Evolutionary conservation across 169 alveolate genomes (phyloP).

Genomic region (Toxoplasma gondii): DNA sequence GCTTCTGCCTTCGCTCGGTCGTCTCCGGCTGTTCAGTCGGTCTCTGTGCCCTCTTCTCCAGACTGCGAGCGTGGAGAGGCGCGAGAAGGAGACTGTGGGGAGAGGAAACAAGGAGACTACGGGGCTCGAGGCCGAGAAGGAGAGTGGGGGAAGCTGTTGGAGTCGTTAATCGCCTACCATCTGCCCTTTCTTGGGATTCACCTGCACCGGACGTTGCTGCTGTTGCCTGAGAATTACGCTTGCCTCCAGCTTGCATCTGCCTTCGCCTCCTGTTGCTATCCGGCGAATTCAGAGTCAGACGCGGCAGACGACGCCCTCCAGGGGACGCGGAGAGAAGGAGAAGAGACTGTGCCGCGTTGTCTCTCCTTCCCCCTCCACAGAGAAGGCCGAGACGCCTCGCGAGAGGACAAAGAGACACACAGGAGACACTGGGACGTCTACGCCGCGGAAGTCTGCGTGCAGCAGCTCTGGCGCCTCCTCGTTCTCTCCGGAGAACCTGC

Average conservation of each 20-base stretch:
- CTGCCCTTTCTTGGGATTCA: neutral
- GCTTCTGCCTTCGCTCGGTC: no score
- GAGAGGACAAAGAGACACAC: neutral
- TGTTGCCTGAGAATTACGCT: neutral
- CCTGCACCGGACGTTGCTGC: neutral
- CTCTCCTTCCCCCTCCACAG: neutral
- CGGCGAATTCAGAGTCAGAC: neutral
- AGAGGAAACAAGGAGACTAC: neutral
- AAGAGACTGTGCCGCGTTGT: neutral
- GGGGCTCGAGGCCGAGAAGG: neutral
- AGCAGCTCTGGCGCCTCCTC: conserved; percentile 38
- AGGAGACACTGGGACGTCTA: neutral
- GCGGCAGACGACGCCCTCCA: neutral
- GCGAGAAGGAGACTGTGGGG: no score
- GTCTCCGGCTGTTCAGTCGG: no score
- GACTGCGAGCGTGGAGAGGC: no score
- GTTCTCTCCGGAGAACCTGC: conserved; percentile 11
- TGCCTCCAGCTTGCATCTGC: neutral
- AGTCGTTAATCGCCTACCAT: neutral
- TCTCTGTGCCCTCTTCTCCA: no score
- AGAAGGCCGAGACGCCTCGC: neutral
- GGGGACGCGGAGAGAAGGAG: neutral
- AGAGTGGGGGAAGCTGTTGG: neutral
- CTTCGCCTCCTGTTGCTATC: conserved; percentile 18
- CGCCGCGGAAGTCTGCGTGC: conserved; percentile 18